Evolutionary conservation across 2,329 filamentous ascomycete species (phyloP), one percentile per base, ranked within the genome.

Genomic region (Botrytis hyacinthi): DNA sequence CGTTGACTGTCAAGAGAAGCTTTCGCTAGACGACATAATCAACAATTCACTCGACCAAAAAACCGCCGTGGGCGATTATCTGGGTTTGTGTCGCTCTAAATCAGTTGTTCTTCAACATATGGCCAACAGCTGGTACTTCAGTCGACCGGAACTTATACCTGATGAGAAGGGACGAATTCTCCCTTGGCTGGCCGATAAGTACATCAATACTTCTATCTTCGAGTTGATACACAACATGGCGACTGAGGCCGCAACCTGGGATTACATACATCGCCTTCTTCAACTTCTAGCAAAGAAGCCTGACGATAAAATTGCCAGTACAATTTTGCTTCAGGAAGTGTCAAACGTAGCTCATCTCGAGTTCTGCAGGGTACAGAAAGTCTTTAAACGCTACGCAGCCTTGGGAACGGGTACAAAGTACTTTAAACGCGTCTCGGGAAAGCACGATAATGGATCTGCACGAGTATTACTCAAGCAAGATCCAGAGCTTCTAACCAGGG

Each of bases 321-420:
- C 75, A 1, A 79, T 83, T 1, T 70, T 87, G 14, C 78, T 85
- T 3, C 85, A 87, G 73, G 85, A 87, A 67, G 74, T 87, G 0
- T 81, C 82, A 40, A 86, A 86, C 65, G 71, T 84, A 6, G 84
- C 82, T 35, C 79, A 86, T n/a, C 73, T 85, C 0, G 85, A 86
- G 68, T 87, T 83, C 65, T 69, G 60, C 1, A 83, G 83, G 1
- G 77, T 80, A 0, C 84, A 85, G 57, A 75, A 77, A 20, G 37
- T 80, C 0, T 82, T 87, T 65, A 85, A 83, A 73, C 84, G 84
- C 10, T 77, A 82, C 2, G 76, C 86, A 1, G 81, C 84, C 57
- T 80, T 79, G 0, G 74, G 73, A 0, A 79, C 76, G 0, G 84
- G 83, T 7, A 62, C 65, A 0, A 84, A 84, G 65, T 83, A 81